Conservation (phyloP, 768 basidiomycete species). For the Leucosporidium yakuticum region DNA sequence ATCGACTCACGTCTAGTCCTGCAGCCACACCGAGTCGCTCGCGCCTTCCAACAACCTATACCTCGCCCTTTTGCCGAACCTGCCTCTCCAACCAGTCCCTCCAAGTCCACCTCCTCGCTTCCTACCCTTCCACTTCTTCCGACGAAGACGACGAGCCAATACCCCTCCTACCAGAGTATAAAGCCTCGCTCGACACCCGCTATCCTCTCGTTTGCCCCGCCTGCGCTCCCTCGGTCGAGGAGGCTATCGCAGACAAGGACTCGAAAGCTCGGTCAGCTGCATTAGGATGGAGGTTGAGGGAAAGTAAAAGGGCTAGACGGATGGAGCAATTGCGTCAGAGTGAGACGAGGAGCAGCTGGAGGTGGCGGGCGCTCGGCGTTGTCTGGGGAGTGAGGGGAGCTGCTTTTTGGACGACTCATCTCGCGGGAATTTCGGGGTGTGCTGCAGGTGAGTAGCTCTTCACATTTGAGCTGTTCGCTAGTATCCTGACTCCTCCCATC, state of each 20-base stretch:
- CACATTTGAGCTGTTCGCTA: not conserved
- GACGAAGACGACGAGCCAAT: not conserved
- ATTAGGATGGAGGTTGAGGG: conserved; percentile 62
- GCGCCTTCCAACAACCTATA: not conserved
- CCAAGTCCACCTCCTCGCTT: conserved; percentile 75
- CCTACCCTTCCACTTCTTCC: conserved; percentile 58
- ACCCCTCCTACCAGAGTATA: conserved; percentile 62
- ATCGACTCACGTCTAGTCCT: no score
- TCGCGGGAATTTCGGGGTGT: not conserved
- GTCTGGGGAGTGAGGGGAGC: conserved; percentile 14
- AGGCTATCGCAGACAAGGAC: conserved; percentile 69
- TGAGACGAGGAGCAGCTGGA: not conserved
- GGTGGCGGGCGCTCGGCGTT: conserved; percentile 1
- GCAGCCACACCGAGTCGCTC: not conserved
- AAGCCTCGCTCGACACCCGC: conserved; percentile 64
- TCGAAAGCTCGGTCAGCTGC: conserved; percentile 71
- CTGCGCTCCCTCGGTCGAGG: conserved; percentile 74
- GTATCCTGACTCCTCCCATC: not conserved
- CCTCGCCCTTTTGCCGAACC: conserved; percentile 62
- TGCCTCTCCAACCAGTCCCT: conserved; percentile 92
- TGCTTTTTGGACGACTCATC: not conserved
- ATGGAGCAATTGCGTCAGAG: not conserved
- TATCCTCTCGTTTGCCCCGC: conserved; percentile 79
- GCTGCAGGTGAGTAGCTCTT: not conserved
- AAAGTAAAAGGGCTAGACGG: conserved; percentile 43